Conservation (phyloP, 179 eudicot species). For the Corrigiola litoralis region DNA sequence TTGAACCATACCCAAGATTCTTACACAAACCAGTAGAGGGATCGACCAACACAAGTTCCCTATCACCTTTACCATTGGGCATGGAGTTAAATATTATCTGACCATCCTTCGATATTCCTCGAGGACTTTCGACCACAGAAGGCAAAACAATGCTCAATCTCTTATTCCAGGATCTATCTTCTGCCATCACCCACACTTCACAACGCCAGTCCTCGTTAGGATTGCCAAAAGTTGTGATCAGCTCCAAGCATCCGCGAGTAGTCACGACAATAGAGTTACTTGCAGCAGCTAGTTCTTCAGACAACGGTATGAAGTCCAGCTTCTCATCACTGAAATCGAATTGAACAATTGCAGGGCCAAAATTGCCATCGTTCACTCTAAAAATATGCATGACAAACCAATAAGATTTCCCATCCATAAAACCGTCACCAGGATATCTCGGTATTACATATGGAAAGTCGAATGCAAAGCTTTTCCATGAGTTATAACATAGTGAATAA, state of each 20-base stretch:
- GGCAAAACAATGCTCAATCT: neutral
- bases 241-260: slow-evolving; percentile 6
- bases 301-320: neutral
- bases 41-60: neutral
- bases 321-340: neutral
- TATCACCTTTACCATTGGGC: neutral
- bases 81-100: neutral
- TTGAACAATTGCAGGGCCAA: neutral
- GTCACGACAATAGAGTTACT: neutral
- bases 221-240: neutral
- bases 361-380: neutral
- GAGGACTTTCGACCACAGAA: neutral
- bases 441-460: neutral
- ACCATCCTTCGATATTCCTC: slow-evolving; percentile 8
- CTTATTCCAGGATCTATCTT: neutral
- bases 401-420: neutral
- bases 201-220: neutral
- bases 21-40: neutral
- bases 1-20: neutral
- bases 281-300: neutral
- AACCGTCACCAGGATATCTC: neutral
- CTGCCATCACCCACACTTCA: neutral
- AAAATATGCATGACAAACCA: neutral
- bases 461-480: neutral
- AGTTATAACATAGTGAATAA: neutral